These are phyloP conservation scores for Tylopilus balloui DNA, from an alignment of 768 basidiomycete species.

Conservation along the genomic window DNA sequence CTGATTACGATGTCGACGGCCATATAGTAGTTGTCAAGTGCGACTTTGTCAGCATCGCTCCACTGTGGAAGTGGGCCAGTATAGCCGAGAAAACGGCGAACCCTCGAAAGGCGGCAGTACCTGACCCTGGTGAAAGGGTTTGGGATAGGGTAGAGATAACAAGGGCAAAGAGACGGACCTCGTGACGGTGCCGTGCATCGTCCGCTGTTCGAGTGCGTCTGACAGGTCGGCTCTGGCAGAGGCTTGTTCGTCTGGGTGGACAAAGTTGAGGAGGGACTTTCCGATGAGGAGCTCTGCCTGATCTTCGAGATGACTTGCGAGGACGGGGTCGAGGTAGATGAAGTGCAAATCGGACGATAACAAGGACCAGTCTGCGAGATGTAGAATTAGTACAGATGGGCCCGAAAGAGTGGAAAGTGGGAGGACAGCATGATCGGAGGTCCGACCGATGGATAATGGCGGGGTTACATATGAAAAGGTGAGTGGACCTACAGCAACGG, in stretches of 20 bases:
- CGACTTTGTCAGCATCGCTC: constrained; percentile 64
- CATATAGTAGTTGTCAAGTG: constrained; percentile 72
- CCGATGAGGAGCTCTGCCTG: constrained; percentile 68
- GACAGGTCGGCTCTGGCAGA: constrained; percentile 73
- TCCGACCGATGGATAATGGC: constrained; percentile 10
- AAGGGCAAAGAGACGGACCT: constrained; percentile 39
- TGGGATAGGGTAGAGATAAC: constrained; percentile 13
- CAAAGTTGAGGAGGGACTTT: constrained; percentile 67
- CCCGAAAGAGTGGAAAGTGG: constrained; percentile 14
- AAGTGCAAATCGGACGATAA: constrained; percentile 72
- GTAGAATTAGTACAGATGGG: constrained; percentile 17
- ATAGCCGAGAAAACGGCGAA: constrained; percentile 71
- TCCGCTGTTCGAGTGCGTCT: constrained; percentile 67
- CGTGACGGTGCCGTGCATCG: constrained; percentile 80
- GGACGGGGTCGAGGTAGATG: constrained; percentile 80
- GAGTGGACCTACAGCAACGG: constrained; percentile 62
- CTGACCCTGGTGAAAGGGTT: constrained; percentile 53
- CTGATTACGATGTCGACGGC: constrained; percentile 87
- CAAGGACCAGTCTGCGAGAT: constrained; percentile 67
- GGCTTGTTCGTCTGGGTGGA: constrained; percentile 80
- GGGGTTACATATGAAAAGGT: constrained; percentile 8
- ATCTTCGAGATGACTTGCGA: constrained; percentile 64
- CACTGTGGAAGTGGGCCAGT: constrained; percentile 50
- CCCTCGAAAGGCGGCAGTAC: constrained; percentile 69
- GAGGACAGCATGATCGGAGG: constrained; percentile 23